Percentiles rank a stretch among this genome's conserved stretches.
Evolutionary conservation across 805 yeast genomes (phyloP).

Genomic region (Teunomyces stri): DNA sequence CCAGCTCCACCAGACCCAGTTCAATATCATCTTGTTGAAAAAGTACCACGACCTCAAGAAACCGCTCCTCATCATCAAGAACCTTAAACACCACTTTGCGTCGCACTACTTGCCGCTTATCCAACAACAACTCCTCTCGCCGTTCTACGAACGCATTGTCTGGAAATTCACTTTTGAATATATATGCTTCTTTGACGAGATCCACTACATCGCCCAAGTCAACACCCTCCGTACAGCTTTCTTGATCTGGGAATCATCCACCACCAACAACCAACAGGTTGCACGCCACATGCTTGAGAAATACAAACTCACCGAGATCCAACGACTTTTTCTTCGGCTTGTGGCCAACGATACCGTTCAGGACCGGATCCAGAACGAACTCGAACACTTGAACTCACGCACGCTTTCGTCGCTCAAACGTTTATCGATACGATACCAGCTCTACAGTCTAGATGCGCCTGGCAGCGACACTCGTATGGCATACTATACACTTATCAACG

Average conservation of each 20-base stretch:
- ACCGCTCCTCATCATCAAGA: slow-evolving; percentile 30
- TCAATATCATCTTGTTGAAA: slow-evolving; percentile 32
- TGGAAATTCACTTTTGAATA: slow-evolving; percentile 43
- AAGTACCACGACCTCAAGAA: slow-evolving; percentile 34
- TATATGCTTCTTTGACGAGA: slow-evolving; percentile 19
- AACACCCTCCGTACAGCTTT: slow-evolving; percentile 23
- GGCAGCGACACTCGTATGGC: slow-evolving; percentile 9
- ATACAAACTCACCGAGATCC: slow-evolving; percentile 20
- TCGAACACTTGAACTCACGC: slow-evolving; percentile 12
- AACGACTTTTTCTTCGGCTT: slow-evolving; percentile 23
- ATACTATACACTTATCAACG: slow-evolving; percentile 14
- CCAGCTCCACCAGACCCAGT: slow-evolving; percentile 26
- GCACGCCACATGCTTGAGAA: slow-evolving; percentile 14
- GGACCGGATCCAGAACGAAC: slow-evolving; percentile 13
- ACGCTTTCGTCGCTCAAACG: slow-evolving; percentile 29
- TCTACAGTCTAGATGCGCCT: slow-evolving; percentile 21
- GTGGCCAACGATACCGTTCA: slow-evolving; percentile 16
- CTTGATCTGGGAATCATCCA: slow-evolving; percentile 40
- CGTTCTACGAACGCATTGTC: slow-evolving; percentile 39
- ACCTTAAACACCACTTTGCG: slow-evolving; percentile 28
- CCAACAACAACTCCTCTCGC: slow-evolving; percentile 18
- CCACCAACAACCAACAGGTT: slow-evolving; percentile 9
- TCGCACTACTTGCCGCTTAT: slow-evolving; percentile 24
- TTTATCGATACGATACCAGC: slow-evolving; percentile 29
- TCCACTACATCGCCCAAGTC: slow-evolving; percentile 21